Percentiles rank a stretch among this genome's conserved stretches.
These are phyloP conservation scores for Picochlorum sp. DNA, from an alignment of 139 green algal genomes.

Conservation along the genomic window DNA sequence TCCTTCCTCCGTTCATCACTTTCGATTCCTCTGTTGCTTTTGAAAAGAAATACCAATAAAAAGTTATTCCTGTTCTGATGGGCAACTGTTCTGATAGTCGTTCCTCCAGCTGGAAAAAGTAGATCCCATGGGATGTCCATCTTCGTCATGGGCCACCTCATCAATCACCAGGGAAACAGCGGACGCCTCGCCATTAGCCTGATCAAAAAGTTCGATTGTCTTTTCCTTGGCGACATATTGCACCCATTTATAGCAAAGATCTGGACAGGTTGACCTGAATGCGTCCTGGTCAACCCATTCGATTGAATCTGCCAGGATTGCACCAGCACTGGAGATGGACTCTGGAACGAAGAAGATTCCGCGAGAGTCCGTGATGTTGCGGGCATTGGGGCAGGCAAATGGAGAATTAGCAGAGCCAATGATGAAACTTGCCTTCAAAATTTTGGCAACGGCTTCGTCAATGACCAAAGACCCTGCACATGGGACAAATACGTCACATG, in stretches of 20 bases:
- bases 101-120: neutral
- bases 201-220: neutral
- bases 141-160: neutral
- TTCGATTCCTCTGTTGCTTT: too few relatives aligned
- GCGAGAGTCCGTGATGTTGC: neutral
- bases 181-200: neutral
- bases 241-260: neutral
- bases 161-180: neutral
- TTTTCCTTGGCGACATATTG: neutral
- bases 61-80: neutral
- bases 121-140: constrained; percentile 1
- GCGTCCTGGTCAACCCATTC: constrained; percentile 2
- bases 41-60: too few relatives aligned
- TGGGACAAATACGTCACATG: neutral
- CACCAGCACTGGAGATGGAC: neutral
- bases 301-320: neutral
- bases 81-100: neutral
- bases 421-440: neutral
- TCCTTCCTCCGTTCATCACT: too few relatives aligned
- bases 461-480: constrained; percentile 1
- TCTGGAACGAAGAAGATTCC: constrained; percentile 1
- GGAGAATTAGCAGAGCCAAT: neutral
- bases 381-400: neutral
- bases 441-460: neutral
- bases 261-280: neutral